These are phyloP conservation scores for Diaporthe ilicicola DNA, from an alignment of 2,329 filamentous ascomycete species.

Conservation along the genomic window DNA sequence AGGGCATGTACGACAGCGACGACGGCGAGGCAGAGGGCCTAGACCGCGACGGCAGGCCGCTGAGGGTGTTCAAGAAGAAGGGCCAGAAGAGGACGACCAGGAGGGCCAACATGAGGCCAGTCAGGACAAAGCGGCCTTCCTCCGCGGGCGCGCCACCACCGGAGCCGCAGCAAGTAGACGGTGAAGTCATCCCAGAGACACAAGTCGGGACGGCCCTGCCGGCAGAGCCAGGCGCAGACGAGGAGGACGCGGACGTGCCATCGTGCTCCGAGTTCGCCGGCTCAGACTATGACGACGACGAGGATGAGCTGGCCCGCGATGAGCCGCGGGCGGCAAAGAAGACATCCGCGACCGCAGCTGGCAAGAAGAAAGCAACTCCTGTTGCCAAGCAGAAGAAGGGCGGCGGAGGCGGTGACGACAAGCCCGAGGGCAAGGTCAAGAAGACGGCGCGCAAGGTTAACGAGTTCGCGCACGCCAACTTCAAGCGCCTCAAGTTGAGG, in stretches of 20 bases:
- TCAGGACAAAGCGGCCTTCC: slow-evolving; percentile 56
- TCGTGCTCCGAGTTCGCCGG: slow-evolving; percentile 52
- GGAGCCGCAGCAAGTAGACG: slow-evolving; percentile 47
- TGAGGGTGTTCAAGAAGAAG: slow-evolving; percentile 81
- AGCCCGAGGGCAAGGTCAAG: slow-evolving; percentile 51
- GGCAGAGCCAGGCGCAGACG: slow-evolving; percentile 27
- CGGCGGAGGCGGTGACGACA: slow-evolving; percentile 36
- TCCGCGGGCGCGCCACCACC: slow-evolving; percentile 41
- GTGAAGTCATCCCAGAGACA: slow-evolving; percentile 51
- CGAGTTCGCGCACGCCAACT: slow-evolving; percentile 71
- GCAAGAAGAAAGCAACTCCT: slow-evolving; percentile 32
- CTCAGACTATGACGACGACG: slow-evolving; percentile 45
- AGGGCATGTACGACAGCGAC: slow-evolving; percentile 63
- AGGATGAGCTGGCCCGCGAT: slow-evolving; percentile 48
- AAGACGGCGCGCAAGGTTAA: slow-evolving; percentile 68
- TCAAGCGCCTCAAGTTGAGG: slow-evolving; percentile 70
- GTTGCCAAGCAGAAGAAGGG: slow-evolving; percentile 41
- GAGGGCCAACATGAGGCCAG: slow-evolving; percentile 70
- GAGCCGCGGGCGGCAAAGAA: not conserved
- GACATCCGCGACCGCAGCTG: not conserved
- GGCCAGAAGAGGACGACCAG: slow-evolving; percentile 82
- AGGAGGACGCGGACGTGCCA: slow-evolving; percentile 43
- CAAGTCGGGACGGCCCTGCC: slow-evolving; percentile 40
- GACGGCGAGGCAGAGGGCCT: slow-evolving; percentile 56
- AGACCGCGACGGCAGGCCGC: slow-evolving; percentile 65